Conservation (phyloP, 176 grass and related monocot species). For the Tuctoria greenei region DNA sequence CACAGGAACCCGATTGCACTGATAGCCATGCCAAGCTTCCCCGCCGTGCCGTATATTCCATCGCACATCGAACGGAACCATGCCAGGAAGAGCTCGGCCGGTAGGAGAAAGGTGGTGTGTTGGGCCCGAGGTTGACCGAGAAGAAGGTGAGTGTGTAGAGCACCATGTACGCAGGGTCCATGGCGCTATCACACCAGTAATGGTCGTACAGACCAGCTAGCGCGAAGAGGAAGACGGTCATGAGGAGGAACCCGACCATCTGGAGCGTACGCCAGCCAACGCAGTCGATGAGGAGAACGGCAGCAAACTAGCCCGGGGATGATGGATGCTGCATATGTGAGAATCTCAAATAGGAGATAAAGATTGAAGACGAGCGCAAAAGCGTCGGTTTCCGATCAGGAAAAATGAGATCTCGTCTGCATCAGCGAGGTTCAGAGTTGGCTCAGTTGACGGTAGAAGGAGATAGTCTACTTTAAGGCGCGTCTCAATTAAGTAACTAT, state of each 20-base stretch:
- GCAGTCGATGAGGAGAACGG: constrained; percentile 50
- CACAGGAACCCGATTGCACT: constrained; percentile 63
- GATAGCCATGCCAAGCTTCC: constrained; percentile 54
- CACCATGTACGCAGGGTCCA: constrained; percentile 62
- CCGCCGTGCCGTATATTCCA: constrained; percentile 53
- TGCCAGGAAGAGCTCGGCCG: constrained; percentile 63
- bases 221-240: constrained; percentile 60
- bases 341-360: too few species aligned
- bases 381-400: too few species aligned
- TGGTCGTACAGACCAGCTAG: constrained; percentile 53
- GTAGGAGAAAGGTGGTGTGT: constrained; percentile 72
- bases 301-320: constrained; percentile 60
- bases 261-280: constrained; percentile 45
- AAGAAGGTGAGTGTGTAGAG: constrained; percentile 70
- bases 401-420: too few species aligned
- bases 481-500: too few species aligned
- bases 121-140: constrained; percentile 71
- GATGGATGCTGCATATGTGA: too few species aligned
- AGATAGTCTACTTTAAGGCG: too few species aligned
- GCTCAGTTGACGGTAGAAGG: too few species aligned
- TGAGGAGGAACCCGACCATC: constrained; percentile 59
- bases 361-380: constrained; percentile 49
- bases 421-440: too few species aligned
- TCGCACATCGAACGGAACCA: constrained; percentile 56
- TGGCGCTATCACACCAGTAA: constrained; percentile 52